These are phyloP conservation scores for Boletellus emodensis DNA, from an alignment of 768 basidiomycete species.

Conservation along the genomic window DNA sequence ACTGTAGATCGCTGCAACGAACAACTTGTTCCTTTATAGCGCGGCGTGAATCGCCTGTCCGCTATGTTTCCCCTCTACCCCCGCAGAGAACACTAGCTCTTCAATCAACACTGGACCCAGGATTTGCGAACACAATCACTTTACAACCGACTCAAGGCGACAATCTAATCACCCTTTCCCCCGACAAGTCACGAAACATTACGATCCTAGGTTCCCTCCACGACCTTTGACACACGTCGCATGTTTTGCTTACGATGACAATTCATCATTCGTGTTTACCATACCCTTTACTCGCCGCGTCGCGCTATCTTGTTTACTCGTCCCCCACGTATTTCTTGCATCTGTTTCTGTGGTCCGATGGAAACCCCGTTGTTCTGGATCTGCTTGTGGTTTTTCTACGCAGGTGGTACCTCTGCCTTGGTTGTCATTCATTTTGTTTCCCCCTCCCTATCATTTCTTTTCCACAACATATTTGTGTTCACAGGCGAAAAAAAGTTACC, in stretches of 20 bases:
- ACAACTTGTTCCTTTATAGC: conserved; percentile 34
- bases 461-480: conserved; percentile 17
- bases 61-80: neutral
- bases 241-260: conserved; percentile 32
- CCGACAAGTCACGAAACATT: conserved; percentile 21
- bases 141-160: conserved; percentile 24
- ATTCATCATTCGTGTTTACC: conserved; percentile 25
- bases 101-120: conserved; percentile 7
- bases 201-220: conserved; percentile 16
- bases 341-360: conserved; percentile 21
- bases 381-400: conserved; percentile 12
- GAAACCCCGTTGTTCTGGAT: conserved; percentile 19
- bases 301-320: conserved; percentile 30
- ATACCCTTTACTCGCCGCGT: conserved; percentile 29
- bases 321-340: conserved; percentile 20
- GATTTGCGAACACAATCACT: conserved; percentile 14
- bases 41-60: conserved; percentile 35
- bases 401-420: conserved; percentile 10
- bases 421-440: conserved; percentile 11
- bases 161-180: conserved; percentile 21
- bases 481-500: conserved; percentile 15
- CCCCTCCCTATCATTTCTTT: conserved; percentile 1
- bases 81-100: conserved; percentile 13
- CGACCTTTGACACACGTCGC: conserved; percentile 14
- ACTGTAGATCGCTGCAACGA: conserved; percentile 83